Evolutionary conservation across 129 eudicot genomes (phyloP).

Genomic region (Centrapalus pauciflorus): DNA sequence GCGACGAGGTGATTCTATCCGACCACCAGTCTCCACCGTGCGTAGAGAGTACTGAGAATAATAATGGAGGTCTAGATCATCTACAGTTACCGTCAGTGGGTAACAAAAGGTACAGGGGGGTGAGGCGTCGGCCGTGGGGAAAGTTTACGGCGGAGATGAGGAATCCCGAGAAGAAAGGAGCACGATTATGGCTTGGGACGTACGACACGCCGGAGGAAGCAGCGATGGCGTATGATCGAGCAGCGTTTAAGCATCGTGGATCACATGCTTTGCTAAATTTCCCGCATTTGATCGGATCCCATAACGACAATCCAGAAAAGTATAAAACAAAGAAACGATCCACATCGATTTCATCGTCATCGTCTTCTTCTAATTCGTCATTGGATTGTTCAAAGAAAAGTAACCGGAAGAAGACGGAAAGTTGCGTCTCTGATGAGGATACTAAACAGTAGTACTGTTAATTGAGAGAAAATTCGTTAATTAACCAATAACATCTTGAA

Average conservation of each 20-base stretch:
- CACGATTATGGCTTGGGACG: slow-evolving; percentile 24
- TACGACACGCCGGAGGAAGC: slow-evolving; percentile 18
- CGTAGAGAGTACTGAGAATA: neutral
- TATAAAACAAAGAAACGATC: neutral
- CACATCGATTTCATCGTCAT: neutral
- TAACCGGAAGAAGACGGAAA: neutral
- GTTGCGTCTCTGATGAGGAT: neutral
- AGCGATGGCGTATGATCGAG: slow-evolving; percentile 20
- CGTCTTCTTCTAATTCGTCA: neutral
- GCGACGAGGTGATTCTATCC: neutral
- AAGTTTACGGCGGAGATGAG: slow-evolving; percentile 30
- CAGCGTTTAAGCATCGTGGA: slow-evolving; percentile 23
- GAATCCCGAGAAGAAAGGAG: slow-evolving; percentile 17
- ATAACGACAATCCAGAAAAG: neutral
- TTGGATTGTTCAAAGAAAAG: neutral
- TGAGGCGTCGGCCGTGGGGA: slow-evolving; percentile 21
- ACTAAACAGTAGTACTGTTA: no score
- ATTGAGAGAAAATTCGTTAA: no score
- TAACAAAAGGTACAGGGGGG: slow-evolving; percentile 18
- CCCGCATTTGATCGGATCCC: slow-evolving; percentile 10
- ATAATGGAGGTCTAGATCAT: neutral
- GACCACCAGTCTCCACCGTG: neutral
- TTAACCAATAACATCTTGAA: no score
- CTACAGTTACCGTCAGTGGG: slow-evolving; percentile 3
- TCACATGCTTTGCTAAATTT: slow-evolving; percentile 23